These are phyloP conservation scores for Backusella psychrophila DNA, from an alignment of 192 early-diverging fungal species.

Conservation along the genomic window DNA sequence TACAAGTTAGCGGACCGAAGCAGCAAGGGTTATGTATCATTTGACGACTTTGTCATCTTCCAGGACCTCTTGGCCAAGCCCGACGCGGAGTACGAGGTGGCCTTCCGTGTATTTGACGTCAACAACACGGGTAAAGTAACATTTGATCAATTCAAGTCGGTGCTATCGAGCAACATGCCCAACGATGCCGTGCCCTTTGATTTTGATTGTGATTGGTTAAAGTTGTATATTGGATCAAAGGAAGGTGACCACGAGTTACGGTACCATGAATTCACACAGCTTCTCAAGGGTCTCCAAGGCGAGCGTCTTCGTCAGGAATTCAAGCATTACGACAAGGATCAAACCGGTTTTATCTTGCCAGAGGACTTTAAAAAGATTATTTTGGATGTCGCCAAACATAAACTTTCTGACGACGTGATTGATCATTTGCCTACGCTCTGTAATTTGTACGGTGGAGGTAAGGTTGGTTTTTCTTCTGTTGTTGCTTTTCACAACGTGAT, in stretches of 20 bases:
- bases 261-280: slow-evolving; percentile 69
- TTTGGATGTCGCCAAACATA: slow-evolving; percentile 63
- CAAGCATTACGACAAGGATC: slow-evolving; percentile 65
- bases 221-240: slow-evolving; percentile 62
- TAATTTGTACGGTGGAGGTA: slow-evolving; percentile 53
- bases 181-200: slow-evolving; percentile 62
- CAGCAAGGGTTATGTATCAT: slow-evolving; percentile 46
- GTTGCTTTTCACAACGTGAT: slow-evolving; percentile 62
- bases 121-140: slow-evolving; percentile 59
- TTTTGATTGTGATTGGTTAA: slow-evolving; percentile 73
- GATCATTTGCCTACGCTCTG: slow-evolving; percentile 60
- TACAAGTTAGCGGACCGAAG: slow-evolving; percentile 57
- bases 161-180: slow-evolving; percentile 51
- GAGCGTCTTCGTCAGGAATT: slow-evolving; percentile 72
- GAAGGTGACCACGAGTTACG: slow-evolving; percentile 51
- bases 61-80: slow-evolving; percentile 58
- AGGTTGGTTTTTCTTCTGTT: slow-evolving; percentile 63
- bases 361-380: slow-evolving; percentile 62
- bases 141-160: slow-evolving; percentile 65
- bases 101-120: slow-evolving; percentile 65
- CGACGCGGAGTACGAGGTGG: slow-evolving; percentile 73
- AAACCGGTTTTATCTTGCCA: slow-evolving; percentile 57
- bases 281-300: slow-evolving; percentile 66
- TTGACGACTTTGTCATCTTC: slow-evolving; percentile 65
- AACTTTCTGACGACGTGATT: slow-evolving; percentile 60